Evolutionary conservation across 352 stramenopile species (phyloP).

Genomic region (Pythium aquatile): DNA sequence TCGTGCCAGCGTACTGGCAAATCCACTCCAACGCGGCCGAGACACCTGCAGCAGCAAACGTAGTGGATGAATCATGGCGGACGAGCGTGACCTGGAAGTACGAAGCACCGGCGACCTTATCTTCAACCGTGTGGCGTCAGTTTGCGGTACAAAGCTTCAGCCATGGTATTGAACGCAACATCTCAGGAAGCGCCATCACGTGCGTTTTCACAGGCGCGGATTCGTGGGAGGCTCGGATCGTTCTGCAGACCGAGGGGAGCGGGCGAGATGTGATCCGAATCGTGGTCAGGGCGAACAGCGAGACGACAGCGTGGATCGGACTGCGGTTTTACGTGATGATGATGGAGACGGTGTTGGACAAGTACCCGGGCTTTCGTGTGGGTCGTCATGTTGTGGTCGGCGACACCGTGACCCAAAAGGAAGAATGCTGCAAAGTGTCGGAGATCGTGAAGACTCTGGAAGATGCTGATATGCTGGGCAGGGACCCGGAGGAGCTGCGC

Average conservation of each 20-base stretch:
- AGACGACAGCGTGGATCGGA: background rate
- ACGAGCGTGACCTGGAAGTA: background rate
- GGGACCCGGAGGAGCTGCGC: background rate
- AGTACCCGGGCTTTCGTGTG: background rate
- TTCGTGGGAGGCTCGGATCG: background rate
- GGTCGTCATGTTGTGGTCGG: background rate
- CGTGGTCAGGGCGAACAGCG: background rate
- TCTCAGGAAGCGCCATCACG: background rate
- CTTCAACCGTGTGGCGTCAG: background rate
- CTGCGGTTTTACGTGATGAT: background rate
- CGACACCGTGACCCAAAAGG: background rate
- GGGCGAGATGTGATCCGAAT: background rate
- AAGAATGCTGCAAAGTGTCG: background rate
- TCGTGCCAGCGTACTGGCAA: slow-evolving; percentile 13
- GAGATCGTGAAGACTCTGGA: background rate
- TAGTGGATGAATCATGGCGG: background rate
- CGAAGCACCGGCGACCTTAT: background rate
- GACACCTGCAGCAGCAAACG: too few species aligned
- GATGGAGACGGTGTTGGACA: background rate
- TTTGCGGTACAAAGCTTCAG: background rate
- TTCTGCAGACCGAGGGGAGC: background rate
- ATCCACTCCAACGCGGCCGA: background rate
- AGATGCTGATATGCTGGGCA: background rate
- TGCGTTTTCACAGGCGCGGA: background rate
- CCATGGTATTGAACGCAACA: background rate